These are phyloP conservation scores for Scedosporium dehoogii DNA, from an alignment of 2,329 filamentous ascomycete species.

Conservation along the genomic window DNA sequence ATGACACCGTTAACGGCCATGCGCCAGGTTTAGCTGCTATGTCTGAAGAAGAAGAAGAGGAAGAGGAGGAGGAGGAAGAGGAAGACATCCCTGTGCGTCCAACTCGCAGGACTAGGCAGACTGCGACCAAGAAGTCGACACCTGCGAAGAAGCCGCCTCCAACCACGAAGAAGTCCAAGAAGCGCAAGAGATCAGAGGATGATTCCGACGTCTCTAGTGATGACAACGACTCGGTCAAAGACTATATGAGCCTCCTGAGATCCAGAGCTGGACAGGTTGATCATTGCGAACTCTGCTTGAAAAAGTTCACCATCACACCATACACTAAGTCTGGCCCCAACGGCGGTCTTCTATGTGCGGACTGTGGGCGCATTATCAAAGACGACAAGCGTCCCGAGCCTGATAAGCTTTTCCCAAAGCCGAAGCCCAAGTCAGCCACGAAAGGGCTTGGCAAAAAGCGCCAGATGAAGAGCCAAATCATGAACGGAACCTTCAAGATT, in stretches of 20 bases:
- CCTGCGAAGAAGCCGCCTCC: constrained; percentile 27
- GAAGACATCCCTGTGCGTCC: constrained; percentile 25
- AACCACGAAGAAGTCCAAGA: constrained; percentile 43
- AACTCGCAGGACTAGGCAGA: constrained; percentile 1
- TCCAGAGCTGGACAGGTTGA: constrained; percentile 76
- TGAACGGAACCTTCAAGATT: constrained; percentile 60
- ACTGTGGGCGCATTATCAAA: constrained; percentile 66
- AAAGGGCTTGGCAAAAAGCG: constrained; percentile 22
- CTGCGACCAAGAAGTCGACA: constrained; percentile 14
- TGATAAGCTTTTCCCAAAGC: constrained; percentile 15
- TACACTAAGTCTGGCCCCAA: constrained; percentile 74
- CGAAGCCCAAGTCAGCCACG: constrained; percentile 36
- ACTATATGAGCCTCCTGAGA: constrained; percentile 19
- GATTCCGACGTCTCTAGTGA: not conserved
- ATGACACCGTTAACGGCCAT: constrained; percentile 14
- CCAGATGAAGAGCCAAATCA: constrained; percentile 63
- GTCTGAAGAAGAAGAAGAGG: constrained; percentile 23
- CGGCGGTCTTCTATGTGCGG: constrained; percentile 76
- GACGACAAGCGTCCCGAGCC: constrained; percentile 44
- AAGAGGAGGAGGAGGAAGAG: constrained; percentile 49
- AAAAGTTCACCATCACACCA: constrained; percentile 85
- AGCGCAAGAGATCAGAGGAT: constrained; percentile 35
- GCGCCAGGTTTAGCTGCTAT: constrained; percentile 15
- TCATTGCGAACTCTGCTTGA: constrained; percentile 76
- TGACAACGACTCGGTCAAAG: constrained; percentile 34